Evolutionary conservation across 768 basidiomycete genomes (phyloP).

Genomic region (Panaeolus papilionaceus): DNA sequence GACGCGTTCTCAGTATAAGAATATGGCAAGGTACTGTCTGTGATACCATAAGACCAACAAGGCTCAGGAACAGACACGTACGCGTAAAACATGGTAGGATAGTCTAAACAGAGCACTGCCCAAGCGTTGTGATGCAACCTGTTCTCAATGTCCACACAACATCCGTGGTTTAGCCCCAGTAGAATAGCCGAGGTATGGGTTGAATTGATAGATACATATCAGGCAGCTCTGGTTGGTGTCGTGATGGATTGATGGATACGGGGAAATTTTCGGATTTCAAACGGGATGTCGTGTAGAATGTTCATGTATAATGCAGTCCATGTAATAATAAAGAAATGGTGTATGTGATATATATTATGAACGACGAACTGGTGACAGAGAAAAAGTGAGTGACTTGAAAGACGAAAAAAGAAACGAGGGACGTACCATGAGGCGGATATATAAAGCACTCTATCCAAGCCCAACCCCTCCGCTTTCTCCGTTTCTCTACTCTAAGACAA

Average conservation of each 20-base stretch:
- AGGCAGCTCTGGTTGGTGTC: background rate
- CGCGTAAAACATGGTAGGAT: too few species aligned
- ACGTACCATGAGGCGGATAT: background rate
- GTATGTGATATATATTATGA: background rate
- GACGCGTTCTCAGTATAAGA: too few species aligned
- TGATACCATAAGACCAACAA: too few species aligned
- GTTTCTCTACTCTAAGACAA: conserved; percentile 15
- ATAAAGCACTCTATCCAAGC: background rate
- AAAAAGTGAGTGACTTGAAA: background rate
- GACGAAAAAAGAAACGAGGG: too few species aligned
- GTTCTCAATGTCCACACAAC: too few species aligned
- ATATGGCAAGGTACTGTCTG: too few species aligned
- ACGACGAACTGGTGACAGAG: background rate
- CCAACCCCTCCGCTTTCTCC: too few species aligned
- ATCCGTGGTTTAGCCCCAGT: too few species aligned
- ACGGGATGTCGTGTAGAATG: background rate
- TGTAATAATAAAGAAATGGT: background rate
- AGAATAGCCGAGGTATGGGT: too few species aligned
- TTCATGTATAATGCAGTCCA: background rate
- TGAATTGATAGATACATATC: background rate
- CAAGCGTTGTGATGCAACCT: too few species aligned
- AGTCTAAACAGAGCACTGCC: too few species aligned
- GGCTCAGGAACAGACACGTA: too few species aligned
- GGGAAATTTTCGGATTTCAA: background rate
- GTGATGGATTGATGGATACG: background rate